phyloP scores from a whole-genome alignment of 352 stramenopile genomes.

The Phytophthora cactorum region DNA sequence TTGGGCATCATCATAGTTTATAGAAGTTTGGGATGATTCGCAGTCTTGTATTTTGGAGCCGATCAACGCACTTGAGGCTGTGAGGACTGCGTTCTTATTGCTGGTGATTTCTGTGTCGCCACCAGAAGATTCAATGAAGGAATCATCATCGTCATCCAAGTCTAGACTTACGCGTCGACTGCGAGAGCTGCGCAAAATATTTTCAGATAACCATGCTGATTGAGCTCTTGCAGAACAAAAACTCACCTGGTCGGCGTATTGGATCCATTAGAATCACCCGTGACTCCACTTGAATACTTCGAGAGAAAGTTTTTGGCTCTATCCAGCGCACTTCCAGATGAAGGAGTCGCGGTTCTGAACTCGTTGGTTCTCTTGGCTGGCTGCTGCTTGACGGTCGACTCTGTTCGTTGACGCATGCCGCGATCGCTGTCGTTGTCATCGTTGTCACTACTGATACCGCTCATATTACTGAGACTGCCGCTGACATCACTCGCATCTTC shows the following conservation, averaged over 20 bases:
- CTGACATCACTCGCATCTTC: slow-evolving; percentile 21
- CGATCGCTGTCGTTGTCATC: slow-evolving; percentile 14
- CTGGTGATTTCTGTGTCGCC: slow-evolving; percentile 8
- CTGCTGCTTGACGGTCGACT: not conserved
- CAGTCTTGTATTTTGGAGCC: not conserved
- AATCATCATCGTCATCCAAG: slow-evolving; percentile 59
- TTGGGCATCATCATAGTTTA: not conserved
- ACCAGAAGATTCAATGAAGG: slow-evolving; percentile 42
- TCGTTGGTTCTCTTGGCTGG: slow-evolving; percentile 8
- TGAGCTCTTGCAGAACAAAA: not conserved
- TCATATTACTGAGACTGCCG: slow-evolving; percentile 28
- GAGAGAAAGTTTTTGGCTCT: slow-evolving; percentile 78
- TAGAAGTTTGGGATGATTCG: not conserved
- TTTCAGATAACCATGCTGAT: slow-evolving; percentile 1
- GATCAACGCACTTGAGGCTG: not conserved
- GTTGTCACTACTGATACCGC: slow-evolving; percentile 15
- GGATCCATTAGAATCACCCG: slow-evolving; percentile 13
- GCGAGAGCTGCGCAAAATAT: slow-evolving; percentile 11
- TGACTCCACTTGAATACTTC: slow-evolving; percentile 63
- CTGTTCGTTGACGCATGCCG: not conserved
- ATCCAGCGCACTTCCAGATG: slow-evolving; percentile 51
- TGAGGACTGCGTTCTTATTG: not conserved
- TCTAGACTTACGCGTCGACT: slow-evolving; percentile 52
- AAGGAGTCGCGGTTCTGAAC: not conserved
- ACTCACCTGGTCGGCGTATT: slow-evolving; percentile 16